Conservation (phyloP, 2,329 filamentous ascomycete species). For the Aspergillus novofumigatus region DNA sequence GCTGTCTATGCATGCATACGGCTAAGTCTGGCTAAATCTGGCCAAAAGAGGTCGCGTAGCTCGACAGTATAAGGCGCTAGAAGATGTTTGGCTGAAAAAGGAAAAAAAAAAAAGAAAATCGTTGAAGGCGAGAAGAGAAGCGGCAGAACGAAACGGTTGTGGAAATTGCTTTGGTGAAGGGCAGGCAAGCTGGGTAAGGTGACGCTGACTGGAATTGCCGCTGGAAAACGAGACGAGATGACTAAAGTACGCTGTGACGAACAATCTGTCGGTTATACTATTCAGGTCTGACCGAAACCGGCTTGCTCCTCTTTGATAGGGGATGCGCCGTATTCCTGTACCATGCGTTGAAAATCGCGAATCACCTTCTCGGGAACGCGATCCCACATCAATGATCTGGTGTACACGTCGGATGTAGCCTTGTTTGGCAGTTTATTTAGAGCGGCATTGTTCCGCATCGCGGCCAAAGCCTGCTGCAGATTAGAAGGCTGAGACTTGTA, state of each 20-base stretch:
- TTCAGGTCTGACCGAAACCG: conserved; percentile 14
- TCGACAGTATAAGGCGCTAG: conserved; percentile 8
- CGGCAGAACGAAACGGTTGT: conserved; percentile 4
- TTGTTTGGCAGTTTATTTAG: conserved; percentile 53
- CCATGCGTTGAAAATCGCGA: conserved; percentile 85
- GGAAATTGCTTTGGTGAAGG: background rate
- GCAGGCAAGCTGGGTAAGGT: conserved; percentile 5
- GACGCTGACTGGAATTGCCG: conserved; percentile 9
- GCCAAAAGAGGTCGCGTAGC: conserved; percentile 16
- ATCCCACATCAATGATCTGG: conserved; percentile 87
- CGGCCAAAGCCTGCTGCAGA: conserved; percentile 64
- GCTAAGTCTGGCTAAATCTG: conserved; percentile 20
- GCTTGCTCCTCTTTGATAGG: conserved; percentile 31
- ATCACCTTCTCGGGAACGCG: conserved; percentile 90
- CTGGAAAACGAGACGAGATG: conserved; percentile 4
- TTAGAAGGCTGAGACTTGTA: conserved; percentile 40
- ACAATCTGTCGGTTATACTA: conserved; percentile 6
- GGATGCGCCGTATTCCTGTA: conserved; percentile 62
- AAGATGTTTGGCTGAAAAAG: background rate
- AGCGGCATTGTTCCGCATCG: conserved; percentile 65
- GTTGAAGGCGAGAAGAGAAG: conserved; percentile 10
- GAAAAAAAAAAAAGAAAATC: conserved; percentile 3
- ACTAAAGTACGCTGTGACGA: conserved; percentile 3
- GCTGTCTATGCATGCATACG: conserved; percentile 24
- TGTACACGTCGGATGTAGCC: conserved; percentile 82